A percentile compares a stretch with the other conserved stretches of the same genome.
Conservation (phyloP, 208 protist species). For the Leishmania lainsoni region DNA sequence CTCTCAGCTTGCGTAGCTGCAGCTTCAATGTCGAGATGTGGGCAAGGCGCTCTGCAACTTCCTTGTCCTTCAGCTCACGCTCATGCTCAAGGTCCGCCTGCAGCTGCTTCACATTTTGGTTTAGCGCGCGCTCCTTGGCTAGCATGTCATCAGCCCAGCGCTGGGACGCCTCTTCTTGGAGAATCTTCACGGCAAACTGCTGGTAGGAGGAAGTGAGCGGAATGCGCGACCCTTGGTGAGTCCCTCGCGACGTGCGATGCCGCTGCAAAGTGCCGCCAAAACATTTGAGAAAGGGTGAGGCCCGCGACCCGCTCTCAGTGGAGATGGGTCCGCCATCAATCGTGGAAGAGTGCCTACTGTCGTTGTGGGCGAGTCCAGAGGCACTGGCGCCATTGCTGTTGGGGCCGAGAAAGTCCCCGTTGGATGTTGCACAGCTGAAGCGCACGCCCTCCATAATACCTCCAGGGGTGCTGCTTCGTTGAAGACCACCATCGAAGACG, state of each 20-base stretch:
- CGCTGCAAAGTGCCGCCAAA: slow-evolving; percentile 81
- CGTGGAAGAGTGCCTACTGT: slow-evolving; percentile 23
- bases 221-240: slow-evolving; percentile 48
- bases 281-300: slow-evolving; percentile 30
- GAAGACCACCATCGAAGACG: background rate
- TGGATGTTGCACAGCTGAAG: background rate
- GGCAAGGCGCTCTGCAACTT: slow-evolving; percentile 70
- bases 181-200: slow-evolving; percentile 74
- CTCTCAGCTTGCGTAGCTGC: slow-evolving; percentile 71
- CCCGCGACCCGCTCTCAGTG: slow-evolving; percentile 30
- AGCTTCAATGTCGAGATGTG: slow-evolving; percentile 64
- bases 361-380: slow-evolving; percentile 21
- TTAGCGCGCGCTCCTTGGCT: slow-evolving; percentile 85
- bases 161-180: slow-evolving; percentile 87
- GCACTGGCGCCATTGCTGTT: slow-evolving; percentile 10
- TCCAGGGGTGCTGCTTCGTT: background rate
- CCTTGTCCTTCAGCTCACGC: slow-evolving; percentile 75
- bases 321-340: background rate
- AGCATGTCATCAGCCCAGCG: slow-evolving; percentile 90
- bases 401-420: slow-evolving; percentile 9
- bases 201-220: slow-evolving; percentile 78
- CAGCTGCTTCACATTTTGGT: slow-evolving; percentile 93
- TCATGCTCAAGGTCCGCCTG: slow-evolving; percentile 83
- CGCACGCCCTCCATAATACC: slow-evolving; percentile 3
- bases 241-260: slow-evolving; percentile 29